Evolutionary conservation across 73 alveolate genomes (phyloP), one percentile per base, ranked within the genome.

Genomic region (Blepharisma stoltei): DNA sequence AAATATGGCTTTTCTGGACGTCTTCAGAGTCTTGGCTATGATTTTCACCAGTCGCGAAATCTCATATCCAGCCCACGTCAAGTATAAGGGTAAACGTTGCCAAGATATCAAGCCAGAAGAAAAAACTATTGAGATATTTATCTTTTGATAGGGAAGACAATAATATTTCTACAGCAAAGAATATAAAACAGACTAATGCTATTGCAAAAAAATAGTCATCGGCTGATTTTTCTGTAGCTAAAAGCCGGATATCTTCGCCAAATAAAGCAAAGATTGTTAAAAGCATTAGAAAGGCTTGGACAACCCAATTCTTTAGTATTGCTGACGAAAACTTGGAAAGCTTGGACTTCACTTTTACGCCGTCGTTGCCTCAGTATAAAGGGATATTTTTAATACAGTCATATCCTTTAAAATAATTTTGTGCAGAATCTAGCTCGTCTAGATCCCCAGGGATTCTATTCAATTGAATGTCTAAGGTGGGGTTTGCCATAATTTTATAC

Each of bases 21-120:
- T 90, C 92, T 53, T 81, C 81, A 67, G 84, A 85, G 54, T 93
- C 87, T 9, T 80, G 23, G 21, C 76, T 67, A 23, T 75, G 81
- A 25, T 83, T 54, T 0, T 88, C 87, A 2, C 92, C 90, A 47
- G 80, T 43, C 32, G 86, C 75, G 8, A 75, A 81, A 66, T 91
- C 77, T 84, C 81, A 73, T 8, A 89, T 70, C 95, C 96, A 92
- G 32, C 97, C 98, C 48, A 93, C 83, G 81, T 93, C 98, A 37
- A 88, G 80, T 14, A 93, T 45, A 88, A 93, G 77, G 6, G 97
- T 88, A 6, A 91, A 44, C 3, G 98, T 93, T 9, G 98, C 77
- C 32, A 93, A 44, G 6, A 92, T 71, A 79, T 93, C 98, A 7
- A 93, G 87, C 96, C 97, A 93, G 78, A 91, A 93, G 86, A 93